Base-by-base conservation (phyloP, 495 filamentous ascomycete genomes). In the Niebla homalea region DNA sequence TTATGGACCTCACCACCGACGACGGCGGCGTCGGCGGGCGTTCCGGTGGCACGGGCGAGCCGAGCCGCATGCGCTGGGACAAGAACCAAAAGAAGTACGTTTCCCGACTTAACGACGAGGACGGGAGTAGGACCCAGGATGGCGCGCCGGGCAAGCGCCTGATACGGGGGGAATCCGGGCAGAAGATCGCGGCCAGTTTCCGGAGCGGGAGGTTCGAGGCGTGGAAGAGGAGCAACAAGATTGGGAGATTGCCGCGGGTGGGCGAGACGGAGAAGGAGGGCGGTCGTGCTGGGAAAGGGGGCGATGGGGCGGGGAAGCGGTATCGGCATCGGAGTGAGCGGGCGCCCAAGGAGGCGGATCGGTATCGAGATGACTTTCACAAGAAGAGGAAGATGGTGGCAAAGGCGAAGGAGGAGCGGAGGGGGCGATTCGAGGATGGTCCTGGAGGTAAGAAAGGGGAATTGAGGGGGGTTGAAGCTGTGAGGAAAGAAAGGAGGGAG, bases 71-170 rank as follows among this genome's bases (percentile, higher is more conserved):
- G 12, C 79, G 89, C 48, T 98, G 92, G 92, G 92, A 98, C 70
- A 94, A 95, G 75, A 89, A 92, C 60, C 77, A 81, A 57, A 90
- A 84, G 67, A 97, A 96, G 68, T 98, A 96, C 67, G 90, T 98
- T 6, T 68, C 83, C 2, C 75, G 82, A 22, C 80, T 78, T 52
- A 95, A 97, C 72, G 92, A 97, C 65, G 86, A 93, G 59, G 32
- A 36, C 21, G 36, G 21, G 21, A 36, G 25, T 16, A n/a, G 45
- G 12, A 41, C 16, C 18, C 3, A 11, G 16, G 92, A 96, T 70
- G 93, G 92, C 16, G 87, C 81, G 43, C 84, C 84, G 63, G 87
- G 88, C 20, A 70, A 70, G n/a, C 84, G 81, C 49, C 79, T 94
- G 67, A 84, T 98, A 37, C 75, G 79, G 43, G 89, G 93, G 50